Percentiles rank a stretch among this genome's conserved stretches.
Conservation (phyloP, 2,329 filamentous ascomycete species). For the Phyllosticta citribraziliensis region DNA sequence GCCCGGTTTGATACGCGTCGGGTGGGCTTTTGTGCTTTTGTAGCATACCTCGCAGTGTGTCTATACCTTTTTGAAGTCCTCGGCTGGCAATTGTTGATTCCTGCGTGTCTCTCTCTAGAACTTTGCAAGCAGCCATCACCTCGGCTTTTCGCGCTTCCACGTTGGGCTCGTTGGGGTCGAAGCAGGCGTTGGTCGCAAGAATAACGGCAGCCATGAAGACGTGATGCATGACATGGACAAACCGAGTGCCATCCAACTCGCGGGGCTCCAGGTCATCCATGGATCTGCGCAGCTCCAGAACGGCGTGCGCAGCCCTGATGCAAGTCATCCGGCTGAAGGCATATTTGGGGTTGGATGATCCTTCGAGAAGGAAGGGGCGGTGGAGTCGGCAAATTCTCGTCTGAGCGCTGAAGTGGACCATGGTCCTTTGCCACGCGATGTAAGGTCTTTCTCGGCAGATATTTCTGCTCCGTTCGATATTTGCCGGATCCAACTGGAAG, state of each 20-base stretch:
- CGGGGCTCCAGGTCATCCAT: background rate
- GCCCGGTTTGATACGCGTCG: background rate
- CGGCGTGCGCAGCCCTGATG: background rate
- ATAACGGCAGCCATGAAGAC: background rate
- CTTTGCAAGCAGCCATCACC: background rate
- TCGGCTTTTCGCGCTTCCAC: background rate
- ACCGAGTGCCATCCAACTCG: background rate
- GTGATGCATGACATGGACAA: background rate
- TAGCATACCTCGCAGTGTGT: background rate
- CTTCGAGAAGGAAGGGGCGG: background rate
- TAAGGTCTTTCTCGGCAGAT: background rate
- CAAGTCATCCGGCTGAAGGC: background rate
- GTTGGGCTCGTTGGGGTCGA: background rate
- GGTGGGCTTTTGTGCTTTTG: background rate
- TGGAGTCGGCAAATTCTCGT: background rate
- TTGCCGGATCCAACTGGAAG: conserved; percentile 18
- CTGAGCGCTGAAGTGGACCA: background rate
- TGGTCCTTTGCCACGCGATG: background rate
- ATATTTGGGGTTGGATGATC: background rate
- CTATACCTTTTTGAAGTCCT: background rate
- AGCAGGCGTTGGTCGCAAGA: background rate
- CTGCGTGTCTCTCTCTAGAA: background rate
- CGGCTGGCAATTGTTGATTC: background rate
- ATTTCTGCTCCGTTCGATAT: background rate
- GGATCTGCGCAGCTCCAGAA: background rate